Percentiles rank a stretch among this genome's conserved stretches.
Evolutionary conservation across 257 asterid species (phyloP).

Genomic region (Jacaranda mimosifolia): DNA sequence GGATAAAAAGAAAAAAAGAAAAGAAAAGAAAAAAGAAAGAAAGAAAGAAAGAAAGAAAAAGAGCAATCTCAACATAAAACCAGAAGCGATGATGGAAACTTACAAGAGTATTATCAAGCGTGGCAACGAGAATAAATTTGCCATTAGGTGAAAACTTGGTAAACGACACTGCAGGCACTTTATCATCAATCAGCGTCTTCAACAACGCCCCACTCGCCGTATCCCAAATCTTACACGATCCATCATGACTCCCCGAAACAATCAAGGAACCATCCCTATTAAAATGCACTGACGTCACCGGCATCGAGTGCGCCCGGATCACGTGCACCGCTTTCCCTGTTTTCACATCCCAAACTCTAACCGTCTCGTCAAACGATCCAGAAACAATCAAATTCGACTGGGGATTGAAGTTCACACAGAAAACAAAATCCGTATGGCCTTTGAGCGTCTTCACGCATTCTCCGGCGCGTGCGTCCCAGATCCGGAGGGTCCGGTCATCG

Average conservation of each 20-base stretch:
- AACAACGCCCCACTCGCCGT: conserved; percentile 62
- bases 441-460: conserved; percentile 84
- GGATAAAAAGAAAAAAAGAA: not conserved
- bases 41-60: not conserved
- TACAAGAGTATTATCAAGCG: conserved; percentile 86
- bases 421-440: conserved; percentile 76
- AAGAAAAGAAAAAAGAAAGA: not conserved
- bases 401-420: conserved; percentile 83
- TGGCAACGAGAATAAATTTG: conserved; percentile 81
- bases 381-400: conserved; percentile 82
- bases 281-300: conserved; percentile 83
- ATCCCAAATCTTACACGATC: conserved; percentile 95
- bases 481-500: conserved; percentile 92
- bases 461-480: conserved; percentile 81
- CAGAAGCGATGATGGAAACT: conserved; percentile 38
- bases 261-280: conserved; percentile 84
- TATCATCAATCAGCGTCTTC: conserved; percentile 79
- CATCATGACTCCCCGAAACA: conserved; percentile 89
- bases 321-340: conserved; percentile 74
- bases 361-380: conserved; percentile 84
- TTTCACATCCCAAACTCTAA: conserved; percentile 89
- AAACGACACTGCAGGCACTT: conserved; percentile 71
- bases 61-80: not conserved
- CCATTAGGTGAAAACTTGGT: conserved; percentile 95
- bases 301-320: conserved; percentile 77